Evolutionary conservation across 2,329 filamentous ascomycete species (phyloP).

Genomic region (Neoarthrinium moseri): DNA sequence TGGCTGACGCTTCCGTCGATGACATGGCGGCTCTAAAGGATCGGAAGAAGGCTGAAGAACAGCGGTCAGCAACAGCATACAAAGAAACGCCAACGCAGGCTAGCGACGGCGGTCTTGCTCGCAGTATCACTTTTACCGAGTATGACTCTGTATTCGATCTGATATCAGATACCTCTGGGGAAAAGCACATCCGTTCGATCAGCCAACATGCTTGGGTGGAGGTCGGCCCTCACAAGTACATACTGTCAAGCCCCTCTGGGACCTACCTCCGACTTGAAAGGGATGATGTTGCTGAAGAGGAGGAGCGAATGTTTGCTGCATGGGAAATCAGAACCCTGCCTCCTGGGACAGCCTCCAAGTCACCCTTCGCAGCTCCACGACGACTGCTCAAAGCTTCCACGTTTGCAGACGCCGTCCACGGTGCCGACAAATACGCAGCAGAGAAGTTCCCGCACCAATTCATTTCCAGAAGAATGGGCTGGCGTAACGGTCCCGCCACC

Average conservation of each 20-base stretch:
- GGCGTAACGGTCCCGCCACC: slow-evolving; percentile 68
- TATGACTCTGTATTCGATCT: slow-evolving; percentile 92
- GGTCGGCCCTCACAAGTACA: slow-evolving; percentile 66
- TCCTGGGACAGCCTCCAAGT: slow-evolving; percentile 37
- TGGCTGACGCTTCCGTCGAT: slow-evolving; percentile 63
- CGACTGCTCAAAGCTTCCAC: slow-evolving; percentile 64
- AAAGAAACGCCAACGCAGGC: neutral
- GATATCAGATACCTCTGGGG: slow-evolving; percentile 75
- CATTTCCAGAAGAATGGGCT: slow-evolving; percentile 64
- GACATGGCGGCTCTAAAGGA: slow-evolving; percentile 58
- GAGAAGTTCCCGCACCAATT: slow-evolving; percentile 65
- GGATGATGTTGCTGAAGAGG: slow-evolving; percentile 27
- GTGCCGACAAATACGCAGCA: slow-evolving; percentile 77
- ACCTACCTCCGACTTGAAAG: slow-evolving; percentile 58
- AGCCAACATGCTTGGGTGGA: slow-evolving; percentile 83
- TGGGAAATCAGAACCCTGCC: slow-evolving; percentile 50
- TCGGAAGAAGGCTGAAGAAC: slow-evolving; percentile 44
- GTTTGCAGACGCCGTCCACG: slow-evolving; percentile 76
- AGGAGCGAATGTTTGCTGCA: slow-evolving; percentile 36
- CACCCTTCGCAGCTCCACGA: slow-evolving; percentile 68
- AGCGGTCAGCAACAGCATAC: slow-evolving; percentile 20
- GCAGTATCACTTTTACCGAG: slow-evolving; percentile 75
- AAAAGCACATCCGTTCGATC: slow-evolving; percentile 73
- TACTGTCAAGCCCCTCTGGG: slow-evolving; percentile 66
- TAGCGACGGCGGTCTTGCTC: slow-evolving; percentile 9